Evolutionary conservation across 768 basidiomycete species (phyloP).

Genomic region (Lepiota brunneoincarnata): DNA sequence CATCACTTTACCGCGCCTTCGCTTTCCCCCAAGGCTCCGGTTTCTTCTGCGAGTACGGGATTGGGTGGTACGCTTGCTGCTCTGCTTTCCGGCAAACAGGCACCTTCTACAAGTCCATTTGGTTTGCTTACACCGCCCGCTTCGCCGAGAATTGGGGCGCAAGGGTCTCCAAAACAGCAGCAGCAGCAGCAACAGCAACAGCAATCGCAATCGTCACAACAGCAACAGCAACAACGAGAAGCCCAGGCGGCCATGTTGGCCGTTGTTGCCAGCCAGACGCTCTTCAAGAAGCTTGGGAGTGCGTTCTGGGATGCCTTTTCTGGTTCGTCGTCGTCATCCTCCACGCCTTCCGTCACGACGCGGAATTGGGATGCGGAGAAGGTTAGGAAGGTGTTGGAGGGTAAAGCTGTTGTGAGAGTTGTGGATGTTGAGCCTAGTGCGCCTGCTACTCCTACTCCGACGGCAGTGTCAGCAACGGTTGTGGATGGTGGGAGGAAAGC

Average conservation of each 20-base stretch:
- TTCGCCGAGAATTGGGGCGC: conserved; percentile 5
- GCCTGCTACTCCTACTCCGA: conserved; percentile 10
- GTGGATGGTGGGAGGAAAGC: not conserved
- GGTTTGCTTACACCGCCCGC: conserved; percentile 5
- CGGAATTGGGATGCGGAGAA: conserved; percentile 66
- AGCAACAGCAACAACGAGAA: conserved; percentile 26
- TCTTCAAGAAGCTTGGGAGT: conserved; percentile 63
- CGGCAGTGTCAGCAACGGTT: conserved; percentile 4
- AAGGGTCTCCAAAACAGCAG: not conserved
- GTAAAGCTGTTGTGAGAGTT: conserved; percentile 74
- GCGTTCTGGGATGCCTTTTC: conserved; percentile 92
- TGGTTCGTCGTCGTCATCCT: conserved; percentile 35
- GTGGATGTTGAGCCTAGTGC: conserved; percentile 65
- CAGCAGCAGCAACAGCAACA: not conserved
- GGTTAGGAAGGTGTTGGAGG: conserved; percentile 77
- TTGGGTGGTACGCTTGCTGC: conserved; percentile 4
- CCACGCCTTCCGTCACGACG: conserved; percentile 16
- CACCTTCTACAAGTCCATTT: not conserved
- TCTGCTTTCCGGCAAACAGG: conserved; percentile 9
- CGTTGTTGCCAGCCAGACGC: conserved; percentile 75
- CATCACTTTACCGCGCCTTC: conserved; percentile 11
- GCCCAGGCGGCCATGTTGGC: conserved; percentile 58
- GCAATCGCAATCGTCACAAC: conserved; percentile 25
- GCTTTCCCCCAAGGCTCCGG: not conserved
- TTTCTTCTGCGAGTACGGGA: not conserved